These are phyloP conservation scores for Wickerhamomyces silvicola DNA, from an alignment of 805 yeast species.

Conservation along the genomic window DNA sequence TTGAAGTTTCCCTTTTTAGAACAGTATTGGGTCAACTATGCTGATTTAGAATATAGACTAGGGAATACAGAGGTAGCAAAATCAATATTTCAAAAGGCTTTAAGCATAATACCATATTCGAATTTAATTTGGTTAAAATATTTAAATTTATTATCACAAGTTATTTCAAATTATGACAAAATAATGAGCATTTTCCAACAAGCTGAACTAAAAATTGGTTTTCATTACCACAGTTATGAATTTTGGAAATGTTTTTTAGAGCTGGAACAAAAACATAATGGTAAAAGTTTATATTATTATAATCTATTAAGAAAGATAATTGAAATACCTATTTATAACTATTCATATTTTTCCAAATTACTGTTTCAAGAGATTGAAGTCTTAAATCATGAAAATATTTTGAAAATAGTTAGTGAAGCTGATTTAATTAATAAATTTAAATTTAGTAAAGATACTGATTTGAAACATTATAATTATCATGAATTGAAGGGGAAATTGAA, in stretches of 20 bases:
- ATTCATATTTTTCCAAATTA: constrained; percentile 37
- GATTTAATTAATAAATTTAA: constrained; percentile 20
- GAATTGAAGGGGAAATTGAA: constrained; percentile 33
- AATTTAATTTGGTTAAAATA: constrained; percentile 46
- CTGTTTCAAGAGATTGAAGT: constrained; percentile 28
- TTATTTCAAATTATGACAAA: constrained; percentile 22
- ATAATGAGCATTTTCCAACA: constrained; percentile 35
- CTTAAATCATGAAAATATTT: constrained; percentile 6
- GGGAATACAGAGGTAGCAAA: constrained; percentile 35
- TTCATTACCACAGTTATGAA: constrained; percentile 43
- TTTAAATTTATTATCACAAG: constrained; percentile 31
- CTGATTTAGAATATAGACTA: constrained; percentile 38
- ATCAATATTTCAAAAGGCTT: constrained; percentile 31
- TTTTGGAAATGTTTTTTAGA: constrained; percentile 46
- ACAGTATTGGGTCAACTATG: constrained; percentile 54
- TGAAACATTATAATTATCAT: constrained; percentile 11
- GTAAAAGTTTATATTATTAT: constrained; percentile 17
- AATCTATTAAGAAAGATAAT: constrained; percentile 39
- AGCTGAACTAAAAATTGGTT: constrained; percentile 45
- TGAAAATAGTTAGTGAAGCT: constrained; percentile 7
- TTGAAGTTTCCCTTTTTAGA: constrained; percentile 42
- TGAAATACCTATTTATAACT: constrained; percentile 54
- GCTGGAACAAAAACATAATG: constrained; percentile 33
- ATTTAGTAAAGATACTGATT: constrained; percentile 4
- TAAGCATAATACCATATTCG: constrained; percentile 36